Evolutionary conservation across 116 monocot genomes (phyloP).

Genomic region (Zostera marina): DNA sequence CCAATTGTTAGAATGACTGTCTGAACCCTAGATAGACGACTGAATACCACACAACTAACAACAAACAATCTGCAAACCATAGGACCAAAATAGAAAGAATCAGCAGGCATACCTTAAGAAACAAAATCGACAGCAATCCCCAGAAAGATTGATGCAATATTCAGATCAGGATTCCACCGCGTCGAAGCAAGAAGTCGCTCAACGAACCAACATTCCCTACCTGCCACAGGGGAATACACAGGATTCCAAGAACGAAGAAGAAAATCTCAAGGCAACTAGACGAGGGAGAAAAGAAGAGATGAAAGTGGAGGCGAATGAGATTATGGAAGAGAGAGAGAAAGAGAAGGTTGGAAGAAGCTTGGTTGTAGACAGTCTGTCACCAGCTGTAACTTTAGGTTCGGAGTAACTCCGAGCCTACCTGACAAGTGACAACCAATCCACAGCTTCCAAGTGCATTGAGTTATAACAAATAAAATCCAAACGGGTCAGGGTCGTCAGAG

Average conservation of each 20-base stretch:
- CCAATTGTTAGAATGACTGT: no score
- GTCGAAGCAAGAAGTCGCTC: no score
- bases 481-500: no score
- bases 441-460: not conserved
- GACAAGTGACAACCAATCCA: no score
- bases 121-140: no score
- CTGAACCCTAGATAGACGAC: not conserved
- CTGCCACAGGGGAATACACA: not conserved
- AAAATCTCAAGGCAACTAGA: not conserved
- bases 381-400: conserved; percentile 20
- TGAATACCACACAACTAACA: no score
- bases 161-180: no score
- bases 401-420: not conserved
- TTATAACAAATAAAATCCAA: not conserved
- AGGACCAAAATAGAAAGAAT: no score
- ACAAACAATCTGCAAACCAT: no score
- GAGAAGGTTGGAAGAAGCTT: conserved; percentile 2
- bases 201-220: not conserved
- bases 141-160: no score
- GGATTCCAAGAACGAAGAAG: not conserved
- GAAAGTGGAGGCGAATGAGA: conserved; percentile 10
- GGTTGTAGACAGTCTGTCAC: conserved; percentile 42
- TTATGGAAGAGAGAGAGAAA: conserved; percentile 7
- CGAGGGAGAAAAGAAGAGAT: not conserved
- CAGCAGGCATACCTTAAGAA: no score